These are phyloP conservation scores for Fusarium veterinarium DNA, from an alignment of 2,329 filamentous ascomycete genomes.

Conservation along the genomic window DNA sequence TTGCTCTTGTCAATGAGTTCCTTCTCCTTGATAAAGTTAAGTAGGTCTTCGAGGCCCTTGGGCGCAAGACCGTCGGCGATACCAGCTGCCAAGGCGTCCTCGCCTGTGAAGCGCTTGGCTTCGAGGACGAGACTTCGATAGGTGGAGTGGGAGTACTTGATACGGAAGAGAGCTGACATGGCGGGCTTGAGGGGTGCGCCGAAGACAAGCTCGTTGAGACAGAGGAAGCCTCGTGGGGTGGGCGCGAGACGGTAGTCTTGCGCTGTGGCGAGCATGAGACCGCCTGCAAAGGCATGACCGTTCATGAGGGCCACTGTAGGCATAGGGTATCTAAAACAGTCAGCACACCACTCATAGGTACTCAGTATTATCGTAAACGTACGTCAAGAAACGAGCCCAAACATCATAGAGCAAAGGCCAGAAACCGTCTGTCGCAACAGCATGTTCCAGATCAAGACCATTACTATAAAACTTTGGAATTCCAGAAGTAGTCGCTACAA, in stretches of 20 bases:
- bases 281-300: conserved; percentile 84
- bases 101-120: conserved; percentile 73
- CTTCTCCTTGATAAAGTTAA: conserved; percentile 69
- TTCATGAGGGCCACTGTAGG: conserved; percentile 83
- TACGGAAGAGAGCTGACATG: conserved; percentile 79
- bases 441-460: conserved; percentile 80
- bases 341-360: background rate
- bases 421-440: conserved; percentile 69
- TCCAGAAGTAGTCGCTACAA: conserved; percentile 79
- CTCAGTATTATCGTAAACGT: background rate
- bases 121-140: conserved; percentile 79
- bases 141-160: conserved; percentile 69
- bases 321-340: conserved; percentile 71
- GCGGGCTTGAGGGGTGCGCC: conserved; percentile 79
- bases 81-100: conserved; percentile 72
- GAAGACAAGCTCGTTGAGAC: conserved; percentile 85
- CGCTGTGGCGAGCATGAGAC: conserved; percentile 84
- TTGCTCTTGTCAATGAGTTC: conserved; percentile 71
- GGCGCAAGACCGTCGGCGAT: conserved; percentile 76
- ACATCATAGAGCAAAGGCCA: conserved; percentile 72
- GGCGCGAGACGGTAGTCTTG: conserved; percentile 87
- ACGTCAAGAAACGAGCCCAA: conserved; percentile 68
- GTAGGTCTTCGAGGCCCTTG: conserved; percentile 67
- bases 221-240: conserved; percentile 75
- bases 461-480: conserved; percentile 86